Conservation (phyloP, 768 basidiomycete genomes). For the Leccinum boreale region DNA sequence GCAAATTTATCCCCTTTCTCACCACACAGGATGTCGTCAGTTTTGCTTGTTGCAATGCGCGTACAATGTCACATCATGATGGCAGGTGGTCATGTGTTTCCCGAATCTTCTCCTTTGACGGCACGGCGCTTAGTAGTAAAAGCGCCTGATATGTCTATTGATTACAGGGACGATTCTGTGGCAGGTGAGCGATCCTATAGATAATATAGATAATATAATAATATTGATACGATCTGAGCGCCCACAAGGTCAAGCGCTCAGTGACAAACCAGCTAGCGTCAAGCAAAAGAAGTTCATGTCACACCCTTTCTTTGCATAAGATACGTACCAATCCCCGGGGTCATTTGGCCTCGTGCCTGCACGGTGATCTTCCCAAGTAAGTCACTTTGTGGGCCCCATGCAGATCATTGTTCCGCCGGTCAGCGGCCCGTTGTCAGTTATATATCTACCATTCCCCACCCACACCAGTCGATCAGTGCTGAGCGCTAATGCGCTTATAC, state of each 20-base stretch:
- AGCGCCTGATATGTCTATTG: background rate
- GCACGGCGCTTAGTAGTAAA: background rate
- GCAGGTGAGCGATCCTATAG: background rate
- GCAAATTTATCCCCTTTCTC: slow-evolving; percentile 1
- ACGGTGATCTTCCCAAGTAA: background rate
- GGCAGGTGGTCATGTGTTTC: background rate
- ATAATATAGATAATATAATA: too few species aligned
- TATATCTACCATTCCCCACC: background rate
- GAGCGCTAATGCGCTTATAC: slow-evolving; percentile 1
- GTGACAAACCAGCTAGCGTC: background rate
- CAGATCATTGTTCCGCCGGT: background rate
- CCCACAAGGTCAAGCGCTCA: background rate
- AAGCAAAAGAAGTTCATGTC: background rate
- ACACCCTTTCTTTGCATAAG: background rate
- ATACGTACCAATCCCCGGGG: background rate
- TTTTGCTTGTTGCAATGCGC: background rate
- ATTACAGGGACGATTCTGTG: background rate
- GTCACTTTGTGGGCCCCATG: background rate
- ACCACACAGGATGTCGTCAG: background rate
- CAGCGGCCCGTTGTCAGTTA: background rate
- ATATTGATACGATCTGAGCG: background rate
- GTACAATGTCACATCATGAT: background rate
- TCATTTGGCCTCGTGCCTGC: background rate
- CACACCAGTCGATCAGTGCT: background rate
- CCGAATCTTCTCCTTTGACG: background rate